Evolutionary conservation across 2,329 filamentous ascomycete genomes (phyloP).

Genomic region (Apiospora koreana): DNA sequence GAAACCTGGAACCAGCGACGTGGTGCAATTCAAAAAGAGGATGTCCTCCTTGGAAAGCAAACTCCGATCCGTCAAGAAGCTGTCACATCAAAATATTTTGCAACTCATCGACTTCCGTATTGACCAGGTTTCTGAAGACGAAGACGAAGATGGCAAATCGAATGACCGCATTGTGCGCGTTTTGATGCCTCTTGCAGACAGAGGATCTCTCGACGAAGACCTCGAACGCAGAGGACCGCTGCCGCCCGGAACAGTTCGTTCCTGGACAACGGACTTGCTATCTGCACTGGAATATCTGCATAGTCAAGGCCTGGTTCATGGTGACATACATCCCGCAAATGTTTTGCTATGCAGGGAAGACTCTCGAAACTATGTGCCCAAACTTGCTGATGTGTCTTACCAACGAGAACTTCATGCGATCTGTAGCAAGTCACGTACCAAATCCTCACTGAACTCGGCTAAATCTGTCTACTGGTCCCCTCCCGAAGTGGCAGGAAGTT

Average conservation of each 20-base stretch:
- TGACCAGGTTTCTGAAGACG: conserved; percentile 47
- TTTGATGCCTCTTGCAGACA: conserved; percentile 75
- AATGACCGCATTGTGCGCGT: conserved; percentile 70
- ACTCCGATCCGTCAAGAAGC: conserved; percentile 72
- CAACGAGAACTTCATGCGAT: conserved; percentile 68
- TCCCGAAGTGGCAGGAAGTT: conserved; percentile 69
- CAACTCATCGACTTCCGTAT: conserved; percentile 84
- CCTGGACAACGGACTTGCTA: conserved; percentile 89
- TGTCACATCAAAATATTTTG: conserved; percentile 76
- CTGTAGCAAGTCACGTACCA: conserved; percentile 50
- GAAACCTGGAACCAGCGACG: conserved; percentile 56
- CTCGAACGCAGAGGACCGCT: conserved; percentile 77
- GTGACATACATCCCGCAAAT: conserved; percentile 78
- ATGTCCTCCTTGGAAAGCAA: conserved; percentile 76
- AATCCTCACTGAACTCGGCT: conserved; percentile 58
- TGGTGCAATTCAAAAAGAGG: conserved; percentile 69
- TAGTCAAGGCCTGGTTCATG: conserved; percentile 80
- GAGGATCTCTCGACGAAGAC: conserved; percentile 79
- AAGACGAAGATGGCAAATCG: conserved; percentile 32
- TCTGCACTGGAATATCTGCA: conserved; percentile 89
- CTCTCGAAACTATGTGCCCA: conserved; percentile 70
- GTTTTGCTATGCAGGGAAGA: conserved; percentile 73
- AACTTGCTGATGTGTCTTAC: conserved; percentile 73
- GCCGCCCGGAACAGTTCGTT: conserved; percentile 73
- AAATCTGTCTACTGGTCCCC: conserved; percentile 83